Percentiles rank a stretch among this genome's conserved stretches.
phyloP scores from a whole-genome alignment of 1,284 basidiomycete genomes.

The Papiliotrema flavescens region DNA sequence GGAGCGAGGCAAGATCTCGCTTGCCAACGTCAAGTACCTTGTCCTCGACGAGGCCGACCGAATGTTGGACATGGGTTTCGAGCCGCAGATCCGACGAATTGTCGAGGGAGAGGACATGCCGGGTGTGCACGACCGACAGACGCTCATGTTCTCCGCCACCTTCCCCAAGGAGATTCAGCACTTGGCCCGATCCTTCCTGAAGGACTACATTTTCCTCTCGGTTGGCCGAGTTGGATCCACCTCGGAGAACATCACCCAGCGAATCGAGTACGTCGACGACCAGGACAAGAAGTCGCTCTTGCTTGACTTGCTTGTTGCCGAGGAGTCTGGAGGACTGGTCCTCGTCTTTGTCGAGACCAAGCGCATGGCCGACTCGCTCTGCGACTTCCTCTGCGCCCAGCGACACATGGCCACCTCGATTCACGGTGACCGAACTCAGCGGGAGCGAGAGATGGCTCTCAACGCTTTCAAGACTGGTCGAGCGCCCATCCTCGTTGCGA shows the following conservation, averaged over 20 bases:
- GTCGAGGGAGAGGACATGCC: conserved; percentile 99
- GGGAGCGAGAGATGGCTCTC: conserved; percentile 93
- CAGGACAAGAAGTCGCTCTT: conserved; percentile 94
- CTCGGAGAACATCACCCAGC: conserved; percentile 99
- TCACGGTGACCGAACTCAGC: conserved; percentile 95
- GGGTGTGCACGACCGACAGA: conserved; percentile 84
- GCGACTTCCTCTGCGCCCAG: conserved; percentile 88
- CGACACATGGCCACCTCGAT: conserved; percentile 90
- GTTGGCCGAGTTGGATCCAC: conserved; percentile 98
- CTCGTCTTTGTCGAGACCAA: conserved; percentile 99
- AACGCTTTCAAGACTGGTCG: conserved; percentile 93
- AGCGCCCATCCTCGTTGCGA: conserved; percentile 95
- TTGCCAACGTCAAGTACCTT: conserved; percentile 95
- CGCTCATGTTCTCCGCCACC: conserved; percentile 99
- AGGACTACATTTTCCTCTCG: conserved; percentile 93
- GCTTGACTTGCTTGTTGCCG: conserved; percentile 86
- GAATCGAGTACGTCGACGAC: conserved; percentile 98
- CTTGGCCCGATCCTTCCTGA: conserved; percentile 91
- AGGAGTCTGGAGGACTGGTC: conserved; percentile 71
- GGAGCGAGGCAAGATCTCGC: conserved; percentile 93
- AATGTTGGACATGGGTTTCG: conserved; percentile 99
- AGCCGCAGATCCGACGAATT: conserved; percentile 97
- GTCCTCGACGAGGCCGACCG: conserved; percentile 99
- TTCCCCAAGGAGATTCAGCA: conserved; percentile 99
- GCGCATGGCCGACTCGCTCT: conserved; percentile 97